phyloP scores from a whole-genome alignment of 2,329 filamentous ascomycete species.

The Colletotrichum endophyticum region DNA sequence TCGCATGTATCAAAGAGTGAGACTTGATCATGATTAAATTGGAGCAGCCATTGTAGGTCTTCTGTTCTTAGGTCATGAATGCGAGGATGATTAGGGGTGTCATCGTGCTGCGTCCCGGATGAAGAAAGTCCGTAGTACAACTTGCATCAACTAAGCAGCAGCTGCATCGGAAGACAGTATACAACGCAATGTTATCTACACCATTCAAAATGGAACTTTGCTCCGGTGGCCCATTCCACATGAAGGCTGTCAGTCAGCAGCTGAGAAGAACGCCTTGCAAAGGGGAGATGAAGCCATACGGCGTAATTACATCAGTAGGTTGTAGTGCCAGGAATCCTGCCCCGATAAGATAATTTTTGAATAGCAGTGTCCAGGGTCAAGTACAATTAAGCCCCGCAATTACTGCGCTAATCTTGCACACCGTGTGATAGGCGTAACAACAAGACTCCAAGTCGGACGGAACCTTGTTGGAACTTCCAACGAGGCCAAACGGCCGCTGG shows the following conservation, averaged over 20 bases:
- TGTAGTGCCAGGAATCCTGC: not conserved
- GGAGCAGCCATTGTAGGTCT: not conserved
- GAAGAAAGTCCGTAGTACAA: not conserved
- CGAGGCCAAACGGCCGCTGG: not conserved
- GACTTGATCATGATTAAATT: not conserved
- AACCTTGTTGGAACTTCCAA: not conserved
- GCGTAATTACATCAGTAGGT: not conserved
- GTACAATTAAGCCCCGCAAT: not conserved
- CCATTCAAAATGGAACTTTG: rapidly evolving
- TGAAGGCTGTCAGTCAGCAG: not conserved
- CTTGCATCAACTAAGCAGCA: no score
- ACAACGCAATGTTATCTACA: no score
- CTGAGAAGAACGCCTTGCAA: not conserved
- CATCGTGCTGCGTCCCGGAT: not conserved
- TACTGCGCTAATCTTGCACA: no score
- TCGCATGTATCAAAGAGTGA: not conserved
- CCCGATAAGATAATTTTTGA: not conserved
- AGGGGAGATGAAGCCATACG: not conserved
- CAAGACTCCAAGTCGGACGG: not conserved
- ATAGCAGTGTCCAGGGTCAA: not conserved
- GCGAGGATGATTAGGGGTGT: not conserved
- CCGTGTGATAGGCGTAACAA: not conserved
- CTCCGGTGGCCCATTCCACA: not conserved
- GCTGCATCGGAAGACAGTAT: no score
- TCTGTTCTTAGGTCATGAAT: not conserved